phyloP scores from a whole-genome alignment of 148 eudicot genomes.

The Heliosperma pusillum region DNA sequence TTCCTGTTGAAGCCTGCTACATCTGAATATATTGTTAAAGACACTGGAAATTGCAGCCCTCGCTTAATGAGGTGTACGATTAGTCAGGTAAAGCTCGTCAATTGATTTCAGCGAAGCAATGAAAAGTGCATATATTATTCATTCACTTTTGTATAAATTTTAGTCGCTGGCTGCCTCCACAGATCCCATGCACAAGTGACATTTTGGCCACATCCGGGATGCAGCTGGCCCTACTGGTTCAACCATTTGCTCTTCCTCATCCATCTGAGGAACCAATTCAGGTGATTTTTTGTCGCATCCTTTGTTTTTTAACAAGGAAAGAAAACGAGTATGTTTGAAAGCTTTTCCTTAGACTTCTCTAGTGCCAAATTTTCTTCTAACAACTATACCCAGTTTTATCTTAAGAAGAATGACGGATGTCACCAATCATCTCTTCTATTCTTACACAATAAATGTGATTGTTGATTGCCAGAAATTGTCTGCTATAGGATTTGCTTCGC shows the following conservation, averaged over 20 bases:
- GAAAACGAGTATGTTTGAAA: not conserved
- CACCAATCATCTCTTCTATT: not conserved
- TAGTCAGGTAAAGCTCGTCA: conserved; percentile 59
- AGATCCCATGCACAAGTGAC: conserved; percentile 87
- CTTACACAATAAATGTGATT: not conserved
- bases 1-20: conserved; percentile 45
- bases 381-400: not conserved
- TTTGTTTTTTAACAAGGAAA: not conserved
- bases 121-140: not conserved
- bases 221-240: conserved; percentile 91
- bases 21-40: conserved; percentile 72
- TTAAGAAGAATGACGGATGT: not conserved
- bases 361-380: not conserved
- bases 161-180: conserved; percentile 22
- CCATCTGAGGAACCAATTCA: conserved; percentile 93
- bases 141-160: conserved; percentile 2
- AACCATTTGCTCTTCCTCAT: conserved; percentile 94
- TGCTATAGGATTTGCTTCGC: not conserved
- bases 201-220: conserved; percentile 87
- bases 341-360: not conserved
- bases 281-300: conserved; percentile 28
- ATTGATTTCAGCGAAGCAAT: not conserved
- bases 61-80: conserved; percentile 88
- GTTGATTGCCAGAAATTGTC: not conserved
- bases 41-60: conserved; percentile 96